A percentile compares a stretch with the other conserved stretches of the same genome.
Conservation (phyloP, 306 rosid genomes). For the Dalbergia cultrata region DNA sequence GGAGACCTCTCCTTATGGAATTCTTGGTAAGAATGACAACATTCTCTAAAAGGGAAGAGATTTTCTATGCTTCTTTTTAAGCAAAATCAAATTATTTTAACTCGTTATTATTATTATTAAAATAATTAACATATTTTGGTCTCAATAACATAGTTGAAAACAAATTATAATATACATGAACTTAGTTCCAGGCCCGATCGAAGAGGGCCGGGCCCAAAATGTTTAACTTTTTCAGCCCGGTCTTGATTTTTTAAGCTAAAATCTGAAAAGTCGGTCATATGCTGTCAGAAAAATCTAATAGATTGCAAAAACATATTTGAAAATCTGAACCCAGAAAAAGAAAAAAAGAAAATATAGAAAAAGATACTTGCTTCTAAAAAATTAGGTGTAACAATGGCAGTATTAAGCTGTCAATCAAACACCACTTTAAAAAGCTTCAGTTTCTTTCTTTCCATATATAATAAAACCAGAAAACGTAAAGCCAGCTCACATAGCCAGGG, state of each 20-base stretch:
- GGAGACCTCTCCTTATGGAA: too few species aligned
- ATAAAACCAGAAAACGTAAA: constrained; percentile 40
- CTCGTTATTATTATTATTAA: too few species aligned
- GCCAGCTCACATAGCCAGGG: constrained; percentile 44
- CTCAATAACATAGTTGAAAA: background rate
- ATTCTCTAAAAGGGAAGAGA: background rate
- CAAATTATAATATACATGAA: background rate
- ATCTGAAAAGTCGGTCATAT: background rate
- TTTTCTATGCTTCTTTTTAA: background rate
- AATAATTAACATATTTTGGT: too few species aligned
- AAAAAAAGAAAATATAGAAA: background rate
- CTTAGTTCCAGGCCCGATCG: background rate
- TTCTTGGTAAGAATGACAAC: background rate
- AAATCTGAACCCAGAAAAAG: background rate
- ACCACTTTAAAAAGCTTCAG: background rate
- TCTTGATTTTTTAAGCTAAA: background rate
- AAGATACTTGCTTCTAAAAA: background rate
- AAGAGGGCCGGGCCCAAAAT: background rate
- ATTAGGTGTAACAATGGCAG: background rate
- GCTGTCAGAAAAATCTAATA: background rate
- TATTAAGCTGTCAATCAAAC: constrained; percentile 25
- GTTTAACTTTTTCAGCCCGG: background rate
- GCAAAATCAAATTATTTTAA: background rate
- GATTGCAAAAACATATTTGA: too few species aligned
- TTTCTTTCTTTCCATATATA: background rate